Evolutionary conservation across 257 asterid species (phyloP), one percentile per base, ranked within the genome.

Genomic region (Plantago elongata): DNA sequence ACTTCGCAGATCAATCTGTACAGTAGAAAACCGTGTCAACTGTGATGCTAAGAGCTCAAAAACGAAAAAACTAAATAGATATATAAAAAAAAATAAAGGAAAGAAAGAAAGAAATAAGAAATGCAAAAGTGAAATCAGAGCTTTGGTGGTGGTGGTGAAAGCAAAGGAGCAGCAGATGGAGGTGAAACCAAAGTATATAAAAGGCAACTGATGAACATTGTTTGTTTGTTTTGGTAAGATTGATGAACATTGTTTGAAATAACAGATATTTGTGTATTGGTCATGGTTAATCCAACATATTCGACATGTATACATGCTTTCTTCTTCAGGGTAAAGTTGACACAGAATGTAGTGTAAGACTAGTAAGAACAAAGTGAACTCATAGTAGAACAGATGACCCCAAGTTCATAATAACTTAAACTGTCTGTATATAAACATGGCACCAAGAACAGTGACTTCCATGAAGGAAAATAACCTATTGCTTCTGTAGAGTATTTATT

Each of bases 1-100:
- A 68, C 81, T 81, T 81, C 99, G 84, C 78, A 92, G 77, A 75
- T 92, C 99, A 76, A 89, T 75, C 99, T 92, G 85, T 38, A 64
- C 43, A 73, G 51, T 44, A 67, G 60, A 73, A 38, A 59, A 67
- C 50, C 58, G 43, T 22, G 57, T 52, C 56, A 66, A 48, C 65
- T 38, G 14, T 68, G 42, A 64, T 75, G 49, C 42, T 42, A 62
- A 17, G 34, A 54, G 12, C 38, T 51, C 34, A 9, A n/a, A 51
- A 17, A 44, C 11, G 11, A 22, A 22, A 22, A 22, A 22, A 22
- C 1, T 22, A 22, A 22, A 1, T 22, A 22, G 5, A 17, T 45
- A 50, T 45, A 62, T 12, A 34, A 51, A 74, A 54, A 16, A 9
- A 46, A 51, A 38, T 72, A 45, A 34, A 34, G 40, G 46, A 27